A percentile compares a stretch with the other conserved stretches of the same genome.
Evolutionary conservation across 306 rosid genomes (phyloP).

Genomic region (Quercus robur): DNA sequence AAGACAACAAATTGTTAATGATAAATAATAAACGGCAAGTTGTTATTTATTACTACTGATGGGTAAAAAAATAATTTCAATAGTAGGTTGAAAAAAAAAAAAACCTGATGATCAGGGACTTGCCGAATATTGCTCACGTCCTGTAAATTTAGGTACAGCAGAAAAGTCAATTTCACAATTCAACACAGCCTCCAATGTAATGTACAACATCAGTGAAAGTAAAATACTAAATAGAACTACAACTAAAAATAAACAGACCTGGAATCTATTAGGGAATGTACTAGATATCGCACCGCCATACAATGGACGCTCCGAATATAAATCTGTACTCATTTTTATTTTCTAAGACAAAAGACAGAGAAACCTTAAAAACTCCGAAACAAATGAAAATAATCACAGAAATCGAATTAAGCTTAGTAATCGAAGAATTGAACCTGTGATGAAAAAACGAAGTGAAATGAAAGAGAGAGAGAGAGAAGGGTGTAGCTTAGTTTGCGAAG

Average conservation of each 20-base stretch:
- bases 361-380: not conserved
- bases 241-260: constrained; percentile 30
- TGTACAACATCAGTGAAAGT: not conserved
- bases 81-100: not conserved
- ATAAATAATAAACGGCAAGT: too few species aligned
- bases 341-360: not conserved
- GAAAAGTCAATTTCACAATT: too few species aligned
- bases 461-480: too few species aligned
- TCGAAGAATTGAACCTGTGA: too few species aligned
- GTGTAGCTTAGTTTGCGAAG: too few species aligned
- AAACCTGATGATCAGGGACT: constrained; percentile 91
- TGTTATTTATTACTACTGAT: too few species aligned
- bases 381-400: too few species aligned
- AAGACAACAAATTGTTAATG: too few species aligned
- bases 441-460: too few species aligned
- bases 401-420: too few species aligned
- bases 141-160: constrained; percentile 23
- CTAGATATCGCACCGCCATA: constrained; percentile 67
- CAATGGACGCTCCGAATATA: constrained; percentile 42
- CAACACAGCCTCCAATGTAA: not conserved
- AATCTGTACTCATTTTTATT: constrained; percentile 44
- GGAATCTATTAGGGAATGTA: constrained; percentile 63
- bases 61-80: too few species aligned
- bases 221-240: not conserved
- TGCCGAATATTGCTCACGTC: constrained; percentile 75